phyloP scores from a whole-genome alignment of 2,329 filamentous ascomycete species.

The Scedosporium boydii region DNA sequence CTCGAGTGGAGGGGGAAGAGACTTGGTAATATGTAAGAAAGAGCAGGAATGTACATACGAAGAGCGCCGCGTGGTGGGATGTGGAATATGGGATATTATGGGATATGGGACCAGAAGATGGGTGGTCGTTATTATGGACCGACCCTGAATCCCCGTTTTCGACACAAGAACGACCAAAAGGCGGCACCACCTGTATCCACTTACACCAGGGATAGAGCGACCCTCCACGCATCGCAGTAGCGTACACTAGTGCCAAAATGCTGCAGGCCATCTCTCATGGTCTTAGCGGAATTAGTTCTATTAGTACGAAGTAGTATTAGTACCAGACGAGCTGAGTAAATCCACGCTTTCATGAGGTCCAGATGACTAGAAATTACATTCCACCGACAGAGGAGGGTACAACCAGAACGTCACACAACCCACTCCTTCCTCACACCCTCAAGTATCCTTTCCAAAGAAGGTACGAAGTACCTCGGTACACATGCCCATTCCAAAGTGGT shows the following conservation, averaged over 20 bases:
- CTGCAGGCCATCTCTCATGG: neutral
- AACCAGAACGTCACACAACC: neutral
- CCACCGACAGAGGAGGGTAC: neutral
- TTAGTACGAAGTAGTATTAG: neutral
- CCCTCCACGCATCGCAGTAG: neutral
- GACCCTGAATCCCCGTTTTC: neutral
- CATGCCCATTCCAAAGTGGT: neutral
- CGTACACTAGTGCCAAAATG: neutral
- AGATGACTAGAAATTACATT: neutral
- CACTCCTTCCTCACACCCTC: neutral
- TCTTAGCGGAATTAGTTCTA: too few species aligned
- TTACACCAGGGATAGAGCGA: neutral
- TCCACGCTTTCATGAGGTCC: neutral
- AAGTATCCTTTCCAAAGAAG: neutral
- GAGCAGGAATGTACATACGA: neutral
- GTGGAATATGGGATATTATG: too few species aligned
- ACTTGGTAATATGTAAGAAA: neutral
- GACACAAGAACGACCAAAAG: neutral
- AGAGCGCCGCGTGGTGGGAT: too few species aligned
- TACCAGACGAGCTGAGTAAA: neutral
- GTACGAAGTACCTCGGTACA: too few species aligned
- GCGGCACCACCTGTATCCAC: neutral
- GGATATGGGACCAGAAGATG: neutral
- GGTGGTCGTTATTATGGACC: neutral
- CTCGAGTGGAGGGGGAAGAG: neutral